Percentiles rank a stretch among this genome's conserved stretches.
phyloP scores from a whole-genome alignment of 805 yeast species.

The Zygoascus flipseniorum region DNA sequence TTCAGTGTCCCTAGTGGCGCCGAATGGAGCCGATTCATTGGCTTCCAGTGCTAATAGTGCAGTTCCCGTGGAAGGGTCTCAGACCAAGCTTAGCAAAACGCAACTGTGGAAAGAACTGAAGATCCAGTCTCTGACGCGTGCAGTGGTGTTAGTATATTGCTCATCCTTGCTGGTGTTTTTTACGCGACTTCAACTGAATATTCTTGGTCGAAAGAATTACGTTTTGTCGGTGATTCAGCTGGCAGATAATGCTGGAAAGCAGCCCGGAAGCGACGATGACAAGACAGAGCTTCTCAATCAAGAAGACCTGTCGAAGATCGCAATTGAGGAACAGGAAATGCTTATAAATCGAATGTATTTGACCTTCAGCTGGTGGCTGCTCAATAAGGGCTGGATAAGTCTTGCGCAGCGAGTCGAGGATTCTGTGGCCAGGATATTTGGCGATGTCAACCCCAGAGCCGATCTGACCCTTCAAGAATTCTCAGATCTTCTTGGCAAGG shows the following conservation, averaged over 20 bases:
- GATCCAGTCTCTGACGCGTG: slow-evolving; percentile 61
- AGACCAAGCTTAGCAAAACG: slow-evolving; percentile 38
- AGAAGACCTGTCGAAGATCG: slow-evolving; percentile 20
- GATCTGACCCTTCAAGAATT: slow-evolving; percentile 60
- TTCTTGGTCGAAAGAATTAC: slow-evolving; percentile 80
- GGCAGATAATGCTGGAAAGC: slow-evolving; percentile 37
- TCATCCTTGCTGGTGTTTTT: slow-evolving; percentile 64
- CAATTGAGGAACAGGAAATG: slow-evolving; percentile 20
- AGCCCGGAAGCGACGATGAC: slow-evolving; percentile 19
- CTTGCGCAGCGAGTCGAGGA: slow-evolving; percentile 45
- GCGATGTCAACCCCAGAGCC: slow-evolving; percentile 59
- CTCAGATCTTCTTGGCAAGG: slow-evolving; percentile 25
- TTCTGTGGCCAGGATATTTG: slow-evolving; percentile 54
- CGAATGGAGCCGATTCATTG: not conserved
- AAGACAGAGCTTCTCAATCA: slow-evolving; percentile 21
- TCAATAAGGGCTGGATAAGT: slow-evolving; percentile 74
- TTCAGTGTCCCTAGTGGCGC: not conserved
- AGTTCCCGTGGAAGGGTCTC: slow-evolving; percentile 6
- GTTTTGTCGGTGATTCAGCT: slow-evolving; percentile 66
- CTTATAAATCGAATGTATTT: slow-evolving; percentile 67
- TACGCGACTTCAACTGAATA: slow-evolving; percentile 78
- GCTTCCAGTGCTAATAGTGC: not conserved
- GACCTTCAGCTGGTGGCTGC: slow-evolving; percentile 87
- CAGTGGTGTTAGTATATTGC: slow-evolving; percentile 61
- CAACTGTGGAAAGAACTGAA: slow-evolving; percentile 83